Evolutionary conservation across 805 yeast genomes (phyloP), one percentile per base, ranked within the genome.

Genomic region (Barnettozyma populi): DNA sequence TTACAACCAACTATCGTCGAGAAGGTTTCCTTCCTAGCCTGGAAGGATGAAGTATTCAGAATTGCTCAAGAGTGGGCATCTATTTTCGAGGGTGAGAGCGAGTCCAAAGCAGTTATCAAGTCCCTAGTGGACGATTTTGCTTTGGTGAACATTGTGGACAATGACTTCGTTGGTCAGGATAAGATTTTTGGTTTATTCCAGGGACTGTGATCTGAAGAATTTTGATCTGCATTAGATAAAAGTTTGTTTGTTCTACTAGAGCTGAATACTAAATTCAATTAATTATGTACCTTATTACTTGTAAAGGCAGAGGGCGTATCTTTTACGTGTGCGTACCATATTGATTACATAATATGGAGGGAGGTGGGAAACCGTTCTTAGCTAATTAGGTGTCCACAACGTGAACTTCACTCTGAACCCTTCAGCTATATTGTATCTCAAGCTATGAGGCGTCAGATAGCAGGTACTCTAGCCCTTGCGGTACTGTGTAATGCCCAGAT

Each of bases 1-100:
- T 75, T 88, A 53, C 98, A 92, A 70, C 97, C 98, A 45, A 92
- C 98, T 0, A 89, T 92, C 63, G 97, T 92, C 19, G 98, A 92
- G 65, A 84, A 82, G 60, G 80, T 83, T 35, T 88, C 97, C 2
- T 92, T 92, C 67, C 71, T 90, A 57, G 98, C 98, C 13, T 92
- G 98, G 98, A 90, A 89, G 65, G 97, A 92, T 64, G 98, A 92
- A 67, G 92, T 92, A 36, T 92, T 76, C 74, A 75, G 89, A 53
- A 82, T 92, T 52, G 75, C 90, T 45, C 72, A 76, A 44, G 96
- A 88, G 63, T 92, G 98, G 98, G 73, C 71, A 55, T 67, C 71
- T 39, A 75, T 78, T 43, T 76, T 75, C 57, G 69, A 70, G 36
- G 66, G 66, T 21, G 61, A 59, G 9, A 58, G 66, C 65, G 43